Evolutionary conservation across 2,329 filamentous ascomycete genomes (phyloP).

Genomic region (Helminthosporium solani): DNA sequence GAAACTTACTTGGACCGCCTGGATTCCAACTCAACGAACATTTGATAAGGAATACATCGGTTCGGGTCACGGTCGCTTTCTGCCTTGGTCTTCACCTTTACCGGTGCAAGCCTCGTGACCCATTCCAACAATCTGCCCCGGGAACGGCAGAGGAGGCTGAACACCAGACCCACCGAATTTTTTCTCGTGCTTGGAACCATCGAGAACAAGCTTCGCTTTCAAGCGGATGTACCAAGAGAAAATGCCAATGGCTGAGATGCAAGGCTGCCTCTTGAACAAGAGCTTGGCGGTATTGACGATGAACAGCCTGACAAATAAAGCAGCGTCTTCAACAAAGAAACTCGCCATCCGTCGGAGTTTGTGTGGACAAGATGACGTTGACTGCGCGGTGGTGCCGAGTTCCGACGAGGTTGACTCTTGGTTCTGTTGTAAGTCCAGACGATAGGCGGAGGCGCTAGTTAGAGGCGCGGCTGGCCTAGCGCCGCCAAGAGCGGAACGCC

Average conservation of each 20-base stretch:
- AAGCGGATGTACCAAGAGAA: not conserved
- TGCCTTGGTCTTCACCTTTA: no score
- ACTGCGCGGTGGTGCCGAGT: not conserved
- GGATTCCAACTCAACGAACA: no score
- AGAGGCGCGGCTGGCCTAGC: not conserved
- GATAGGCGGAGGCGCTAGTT: slow-evolving; percentile 1
- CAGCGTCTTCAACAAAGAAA: not conserved
- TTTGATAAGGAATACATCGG: no score
- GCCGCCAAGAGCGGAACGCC: slow-evolving; percentile 26
- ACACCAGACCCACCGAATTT: no score
- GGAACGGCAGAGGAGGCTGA: no score
- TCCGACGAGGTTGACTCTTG: slow-evolving; percentile 3
- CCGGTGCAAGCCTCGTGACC: no score
- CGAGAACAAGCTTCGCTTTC: slow-evolving; percentile 3
- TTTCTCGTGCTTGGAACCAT: not conserved
- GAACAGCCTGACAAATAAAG: not conserved
- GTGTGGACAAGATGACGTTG: not conserved
- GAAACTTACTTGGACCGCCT: no score
- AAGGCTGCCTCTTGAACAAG: not conserved
- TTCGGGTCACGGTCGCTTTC: no score
- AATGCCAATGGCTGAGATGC: not conserved
- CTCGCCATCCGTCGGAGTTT: not conserved
- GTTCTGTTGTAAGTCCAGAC: not conserved
- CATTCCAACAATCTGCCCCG: no score
- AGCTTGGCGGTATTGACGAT: not conserved